phyloP scores from a whole-genome alignment of 2,329 filamentous ascomycete species.

The Verticillium klebahnii region DNA sequence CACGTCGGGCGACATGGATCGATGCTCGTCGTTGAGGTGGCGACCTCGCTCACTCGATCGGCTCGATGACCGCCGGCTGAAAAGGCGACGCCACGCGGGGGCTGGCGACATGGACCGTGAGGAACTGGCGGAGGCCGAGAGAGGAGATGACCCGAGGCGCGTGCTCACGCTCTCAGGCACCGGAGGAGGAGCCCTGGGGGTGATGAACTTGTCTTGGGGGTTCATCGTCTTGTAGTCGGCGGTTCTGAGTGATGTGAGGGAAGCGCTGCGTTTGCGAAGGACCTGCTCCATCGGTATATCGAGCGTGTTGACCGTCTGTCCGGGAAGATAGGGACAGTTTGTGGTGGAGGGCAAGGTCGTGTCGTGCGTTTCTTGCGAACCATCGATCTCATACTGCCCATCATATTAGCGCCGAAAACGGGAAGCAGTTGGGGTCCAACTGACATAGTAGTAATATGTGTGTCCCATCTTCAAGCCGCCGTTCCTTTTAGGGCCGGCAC shows the following conservation, averaged over 20 bases:
- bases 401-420: slow-evolving; percentile 20
- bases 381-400: slow-evolving; percentile 74
- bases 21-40: slow-evolving; percentile 21
- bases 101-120: slow-evolving; percentile 43
- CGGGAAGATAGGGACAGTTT: slow-evolving; percentile 79
- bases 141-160: slow-evolving; percentile 25
- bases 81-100: slow-evolving; percentile 48
- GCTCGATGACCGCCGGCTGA: slow-evolving; percentile 35
- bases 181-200: slow-evolving; percentile 48
- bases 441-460: slow-evolving; percentile 93
- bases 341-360: slow-evolving; percentile 68
- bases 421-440: slow-evolving; percentile 26
- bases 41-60: slow-evolving; percentile 28
- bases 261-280: slow-evolving; percentile 58
- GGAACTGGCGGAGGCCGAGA: slow-evolving; percentile 23
- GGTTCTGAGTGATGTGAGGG: slow-evolving; percentile 54
- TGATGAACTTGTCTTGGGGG: slow-evolving; percentile 69
- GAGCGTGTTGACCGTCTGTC: slow-evolving; percentile 81
- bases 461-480: slow-evolving; percentile 88
- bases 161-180: slow-evolving; percentile 37
- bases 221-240: slow-evolving; percentile 70
- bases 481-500: slow-evolving; percentile 50
- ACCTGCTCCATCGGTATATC: slow-evolving; percentile 70
- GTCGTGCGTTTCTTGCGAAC: slow-evolving; percentile 72
- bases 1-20: slow-evolving; percentile 15